These are phyloP conservation scores for Leccinum ochraceum DNA, from an alignment of 768 basidiomycete genomes.

Conservation along the genomic window DNA sequence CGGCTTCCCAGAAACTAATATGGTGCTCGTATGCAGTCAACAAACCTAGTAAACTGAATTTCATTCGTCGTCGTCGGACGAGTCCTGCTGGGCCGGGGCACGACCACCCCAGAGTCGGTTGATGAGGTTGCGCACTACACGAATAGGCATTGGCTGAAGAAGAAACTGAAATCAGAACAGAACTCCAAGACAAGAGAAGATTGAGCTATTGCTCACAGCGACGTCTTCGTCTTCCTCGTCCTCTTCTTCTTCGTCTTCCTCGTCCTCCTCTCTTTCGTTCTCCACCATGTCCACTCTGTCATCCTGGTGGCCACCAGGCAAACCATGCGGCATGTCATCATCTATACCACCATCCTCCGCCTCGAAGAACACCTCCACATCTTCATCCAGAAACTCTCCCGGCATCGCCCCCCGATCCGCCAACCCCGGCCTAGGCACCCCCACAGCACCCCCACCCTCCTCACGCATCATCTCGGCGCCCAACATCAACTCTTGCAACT, in stretches of 20 bases:
- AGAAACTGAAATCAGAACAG: neutral
- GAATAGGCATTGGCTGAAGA: slow-evolving; percentile 58
- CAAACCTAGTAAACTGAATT: neutral
- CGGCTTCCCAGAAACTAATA: neutral
- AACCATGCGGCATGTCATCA: slow-evolving; percentile 15
- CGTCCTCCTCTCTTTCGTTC: slow-evolving; percentile 37
- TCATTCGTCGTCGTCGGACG: slow-evolving; percentile 21
- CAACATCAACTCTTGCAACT: slow-evolving; percentile 61
- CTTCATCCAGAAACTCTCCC: slow-evolving; percentile 48
- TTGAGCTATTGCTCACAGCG: slow-evolving; percentile 40
- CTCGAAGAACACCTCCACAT: slow-evolving; percentile 25
- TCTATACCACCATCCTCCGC: slow-evolving; percentile 28
- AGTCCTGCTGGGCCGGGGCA: slow-evolving; percentile 22
- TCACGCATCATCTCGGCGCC: slow-evolving; percentile 42
- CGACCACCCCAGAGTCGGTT: slow-evolving; percentile 49
- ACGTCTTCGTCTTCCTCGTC: slow-evolving; percentile 41
- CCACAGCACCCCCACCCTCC: slow-evolving; percentile 26
- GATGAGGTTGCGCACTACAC: slow-evolving; percentile 58
- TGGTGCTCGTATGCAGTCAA: neutral
- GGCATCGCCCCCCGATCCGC: slow-evolving; percentile 36
- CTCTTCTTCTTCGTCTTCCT: neutral
- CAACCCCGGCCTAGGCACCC: slow-evolving; percentile 22
- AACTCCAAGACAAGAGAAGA: neutral
- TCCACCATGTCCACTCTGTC: slow-evolving; percentile 36
- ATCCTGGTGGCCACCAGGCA: slow-evolving; percentile 23